Conservation (phyloP, 139 green algal species). For the Auxenochlorella pyrenoidosa region DNA sequence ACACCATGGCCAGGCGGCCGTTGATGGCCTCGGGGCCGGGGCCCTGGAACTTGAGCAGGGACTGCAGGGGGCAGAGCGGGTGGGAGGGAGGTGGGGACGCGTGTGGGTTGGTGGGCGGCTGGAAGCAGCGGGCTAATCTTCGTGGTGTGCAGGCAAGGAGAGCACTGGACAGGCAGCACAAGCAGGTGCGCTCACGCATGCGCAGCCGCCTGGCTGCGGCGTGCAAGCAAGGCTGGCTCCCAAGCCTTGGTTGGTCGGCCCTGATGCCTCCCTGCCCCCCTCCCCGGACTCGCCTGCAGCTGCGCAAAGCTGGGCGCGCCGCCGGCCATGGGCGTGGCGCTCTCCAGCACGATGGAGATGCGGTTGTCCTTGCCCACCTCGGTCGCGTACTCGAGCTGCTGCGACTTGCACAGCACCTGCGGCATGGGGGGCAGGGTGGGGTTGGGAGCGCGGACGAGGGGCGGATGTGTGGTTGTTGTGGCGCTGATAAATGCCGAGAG, state of each 20-base stretch:
- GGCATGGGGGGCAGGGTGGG: neutral
- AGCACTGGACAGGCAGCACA: neutral
- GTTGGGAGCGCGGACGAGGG: neutral
- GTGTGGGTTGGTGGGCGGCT: neutral
- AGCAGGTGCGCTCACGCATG: neutral
- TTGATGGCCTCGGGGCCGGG: conserved; percentile 87
- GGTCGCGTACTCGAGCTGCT: conserved; percentile 2
- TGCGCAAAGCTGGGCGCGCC: conserved; percentile 29
- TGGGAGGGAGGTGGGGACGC: neutral
- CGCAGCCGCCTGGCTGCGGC: too few relatives aligned
- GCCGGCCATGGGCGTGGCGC: conserved; percentile 4
- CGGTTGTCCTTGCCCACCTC: conserved; percentile 42
- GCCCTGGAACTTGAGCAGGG: conserved; percentile 15
- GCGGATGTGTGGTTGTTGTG: neutral
- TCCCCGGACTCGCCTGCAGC: conserved; percentile 12
- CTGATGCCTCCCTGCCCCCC: neutral
- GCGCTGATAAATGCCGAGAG: neutral
- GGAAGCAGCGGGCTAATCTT: neutral
- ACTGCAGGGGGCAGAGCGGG: neutral
- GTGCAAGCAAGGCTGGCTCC: too few relatives aligned
- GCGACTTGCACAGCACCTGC: conserved; percentile 20
- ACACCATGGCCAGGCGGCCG: conserved; percentile 81
- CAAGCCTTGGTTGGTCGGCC: neutral
- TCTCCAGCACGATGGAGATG: conserved; percentile 28
- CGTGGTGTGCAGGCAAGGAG: too few relatives aligned